phyloP scores from a whole-genome alignment of 192 early-diverging fungal genomes.

The Entomortierella beljakovae region DNA sequence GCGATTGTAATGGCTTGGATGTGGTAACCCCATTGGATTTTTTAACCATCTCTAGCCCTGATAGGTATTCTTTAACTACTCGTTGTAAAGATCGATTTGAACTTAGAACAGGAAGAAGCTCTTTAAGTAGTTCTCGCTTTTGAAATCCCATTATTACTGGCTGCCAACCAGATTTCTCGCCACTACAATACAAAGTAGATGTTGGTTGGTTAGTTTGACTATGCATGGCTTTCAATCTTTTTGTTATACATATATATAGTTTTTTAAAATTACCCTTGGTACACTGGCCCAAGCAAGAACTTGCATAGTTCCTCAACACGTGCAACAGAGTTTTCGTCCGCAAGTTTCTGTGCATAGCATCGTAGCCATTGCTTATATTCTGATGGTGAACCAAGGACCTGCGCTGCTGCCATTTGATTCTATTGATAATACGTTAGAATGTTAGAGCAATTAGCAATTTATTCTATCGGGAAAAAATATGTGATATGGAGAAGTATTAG shows the following conservation, averaged over 20 bases:
- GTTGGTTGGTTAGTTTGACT: background rate
- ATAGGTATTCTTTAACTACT: slow-evolving; percentile 67
- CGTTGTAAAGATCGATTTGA: slow-evolving; percentile 74
- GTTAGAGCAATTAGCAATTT: background rate
- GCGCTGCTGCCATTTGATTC: slow-evolving; percentile 65
- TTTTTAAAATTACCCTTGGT: slow-evolving; percentile 50
- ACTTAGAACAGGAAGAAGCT: slow-evolving; percentile 76
- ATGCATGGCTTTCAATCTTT: background rate
- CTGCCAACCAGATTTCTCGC: slow-evolving; percentile 55
- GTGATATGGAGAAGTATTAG: background rate
- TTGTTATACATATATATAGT: background rate
- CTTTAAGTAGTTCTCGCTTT: slow-evolving; percentile 74
- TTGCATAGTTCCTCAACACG: slow-evolving; percentile 78
- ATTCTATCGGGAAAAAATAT: background rate
- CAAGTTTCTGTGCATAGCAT: slow-evolving; percentile 73
- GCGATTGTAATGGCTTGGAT: no score
- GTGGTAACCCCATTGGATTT: background rate
- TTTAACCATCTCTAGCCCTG: slow-evolving; percentile 36
- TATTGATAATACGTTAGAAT: slow-evolving; percentile 15
- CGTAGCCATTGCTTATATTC: slow-evolving; percentile 72
- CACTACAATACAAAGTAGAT: slow-evolving; percentile 16
- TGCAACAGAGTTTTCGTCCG: slow-evolving; percentile 69
- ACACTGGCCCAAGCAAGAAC: slow-evolving; percentile 68
- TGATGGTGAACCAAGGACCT: slow-evolving; percentile 61
- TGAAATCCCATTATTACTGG: slow-evolving; percentile 55